Evolutionary conservation across 805 yeast species (phyloP).

Genomic region (Saturnispora hagleri): DNA sequence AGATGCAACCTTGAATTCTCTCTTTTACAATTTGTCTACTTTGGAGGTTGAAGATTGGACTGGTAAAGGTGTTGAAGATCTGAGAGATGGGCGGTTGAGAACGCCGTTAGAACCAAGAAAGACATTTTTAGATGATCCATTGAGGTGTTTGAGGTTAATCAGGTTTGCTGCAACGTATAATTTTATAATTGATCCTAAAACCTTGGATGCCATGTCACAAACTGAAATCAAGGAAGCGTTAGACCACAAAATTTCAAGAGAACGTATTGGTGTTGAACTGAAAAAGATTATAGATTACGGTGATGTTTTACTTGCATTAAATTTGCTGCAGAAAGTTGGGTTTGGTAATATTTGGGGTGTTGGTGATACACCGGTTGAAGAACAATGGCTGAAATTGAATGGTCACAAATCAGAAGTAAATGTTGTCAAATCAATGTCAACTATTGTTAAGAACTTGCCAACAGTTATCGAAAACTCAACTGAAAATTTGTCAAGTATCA

Average conservation of each 20-base stretch:
- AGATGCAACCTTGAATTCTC: slow-evolving; percentile 91
- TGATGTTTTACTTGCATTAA: slow-evolving; percentile 56
- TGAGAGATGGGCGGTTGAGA: slow-evolving; percentile 58
- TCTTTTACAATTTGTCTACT: slow-evolving; percentile 73
- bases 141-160: slow-evolving; percentile 75
- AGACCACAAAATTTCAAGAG: slow-evolving; percentile 71
- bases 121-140: slow-evolving; percentile 91
- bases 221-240: slow-evolving; percentile 50
- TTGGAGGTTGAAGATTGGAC: slow-evolving; percentile 79
- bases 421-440: slow-evolving; percentile 14
- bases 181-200: slow-evolving; percentile 52
- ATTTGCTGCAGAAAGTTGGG: slow-evolving; percentile 44
- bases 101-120: slow-evolving; percentile 82
- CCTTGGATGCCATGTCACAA: slow-evolving; percentile 57
- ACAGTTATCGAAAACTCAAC: slow-evolving; percentile 5
- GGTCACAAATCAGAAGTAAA: slow-evolving; percentile 8
- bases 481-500: slow-evolving; percentile 13
- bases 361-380: slow-evolving; percentile 20
- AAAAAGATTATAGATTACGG: slow-evolving; percentile 63
- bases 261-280: slow-evolving; percentile 81
- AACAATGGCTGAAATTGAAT: slow-evolving; percentile 15
- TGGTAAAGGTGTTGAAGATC: slow-evolving; percentile 61
- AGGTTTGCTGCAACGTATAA: slow-evolving; percentile 77
- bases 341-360: slow-evolving; percentile 52
- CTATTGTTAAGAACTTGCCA: slow-evolving; percentile 15